These are phyloP conservation scores for Panaeolus papilionaceus DNA, from an alignment of 768 basidiomycete genomes.

Conservation along the genomic window DNA sequence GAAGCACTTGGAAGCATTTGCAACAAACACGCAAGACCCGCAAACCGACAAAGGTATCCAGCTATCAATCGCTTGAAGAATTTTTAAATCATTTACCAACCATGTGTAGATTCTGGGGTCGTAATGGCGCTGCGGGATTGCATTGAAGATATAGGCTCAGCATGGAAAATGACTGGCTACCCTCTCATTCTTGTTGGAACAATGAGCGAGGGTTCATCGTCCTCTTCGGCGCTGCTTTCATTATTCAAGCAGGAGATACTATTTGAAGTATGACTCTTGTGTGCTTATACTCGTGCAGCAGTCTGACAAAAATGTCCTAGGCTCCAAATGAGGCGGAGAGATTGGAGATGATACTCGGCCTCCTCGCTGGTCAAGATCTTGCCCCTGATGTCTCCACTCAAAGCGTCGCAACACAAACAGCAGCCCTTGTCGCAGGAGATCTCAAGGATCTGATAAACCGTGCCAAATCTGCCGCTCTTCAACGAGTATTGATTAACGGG, in stretches of 20 bases:
- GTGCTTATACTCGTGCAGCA: background rate
- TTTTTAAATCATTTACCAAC: slow-evolving; percentile 1
- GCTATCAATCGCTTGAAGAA: background rate
- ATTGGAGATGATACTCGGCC: slow-evolving; percentile 57
- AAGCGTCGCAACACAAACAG: slow-evolving; percentile 83
- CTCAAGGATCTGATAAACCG: slow-evolving; percentile 71
- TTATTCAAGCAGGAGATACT: slow-evolving; percentile 87
- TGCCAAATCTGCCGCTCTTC: slow-evolving; percentile 60
- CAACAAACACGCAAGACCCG: slow-evolving; percentile 65
- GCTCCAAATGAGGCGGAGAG: slow-evolving; percentile 84
- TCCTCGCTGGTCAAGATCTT: slow-evolving; percentile 48
- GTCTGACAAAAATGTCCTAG: slow-evolving; percentile 43
- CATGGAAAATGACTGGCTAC: slow-evolving; percentile 65
- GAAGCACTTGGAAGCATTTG: slow-evolving; percentile 81
- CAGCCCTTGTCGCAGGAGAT: slow-evolving; percentile 87
- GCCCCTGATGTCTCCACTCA: slow-evolving; percentile 82
- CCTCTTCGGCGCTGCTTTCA: slow-evolving; percentile 66
- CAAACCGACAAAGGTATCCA: slow-evolving; percentile 70
- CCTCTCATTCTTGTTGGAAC: slow-evolving; percentile 83
- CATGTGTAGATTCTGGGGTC: slow-evolving; percentile 59
- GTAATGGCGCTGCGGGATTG: slow-evolving; percentile 66
- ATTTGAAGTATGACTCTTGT: slow-evolving; percentile 61
- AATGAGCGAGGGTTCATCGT: slow-evolving; percentile 65
- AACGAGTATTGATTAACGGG: slow-evolving; percentile 46
- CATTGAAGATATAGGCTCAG: slow-evolving; percentile 58